Base-by-base conservation (phyloP, 2,329 filamentous ascomycete species). In the Tricladium varicosporioides region DNA sequence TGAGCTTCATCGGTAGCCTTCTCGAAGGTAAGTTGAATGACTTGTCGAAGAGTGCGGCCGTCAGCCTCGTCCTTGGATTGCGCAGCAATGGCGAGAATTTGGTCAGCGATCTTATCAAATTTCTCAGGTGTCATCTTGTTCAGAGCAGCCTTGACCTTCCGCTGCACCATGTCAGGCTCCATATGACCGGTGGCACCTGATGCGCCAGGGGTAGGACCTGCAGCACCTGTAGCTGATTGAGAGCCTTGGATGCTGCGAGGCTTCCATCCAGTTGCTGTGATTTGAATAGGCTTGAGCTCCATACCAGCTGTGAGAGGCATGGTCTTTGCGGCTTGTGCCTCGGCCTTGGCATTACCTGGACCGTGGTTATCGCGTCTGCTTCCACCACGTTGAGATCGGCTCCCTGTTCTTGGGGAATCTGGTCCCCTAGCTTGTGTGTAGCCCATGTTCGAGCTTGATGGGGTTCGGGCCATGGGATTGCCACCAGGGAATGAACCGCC, bases 41-140 rank as follows among this genome's bases (percentile, higher is more conserved):
- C 93, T 75, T 99, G 94, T 68, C 94, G 89, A 51, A 99, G 82
- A 7, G 94, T 97, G 57, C 93, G 90, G 46, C 94, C 94, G 69
- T 99, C 94, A 18, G 84, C 84, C 77, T 99, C 94, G 67, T 96
- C 89, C 82, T 96, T 96, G 53, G 93, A 97, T 73, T 99, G 94
- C 18, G 85, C 89, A 27, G 93, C 92, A 72, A 99, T 99, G 53
- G 86, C 81, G 31, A 99, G 82, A 61, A 99, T 96, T 73, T 97
- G 92, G 61, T 92, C 89, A 5, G 94, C 85, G 65, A 99, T 96
- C 77, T 88, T 92, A 72, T 96, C 92, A 69, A 99, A 99, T 72
- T 97, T 99, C 77, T 99, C 94, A 0, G 94, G 94, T 0, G 94
- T 97, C 94, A 99, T 97, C 88, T 99, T 99, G 86, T 99, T 99